Evolutionary conservation across 129 eudicot genomes (phyloP).

Genomic region (Flaveria ramosissima): DNA sequence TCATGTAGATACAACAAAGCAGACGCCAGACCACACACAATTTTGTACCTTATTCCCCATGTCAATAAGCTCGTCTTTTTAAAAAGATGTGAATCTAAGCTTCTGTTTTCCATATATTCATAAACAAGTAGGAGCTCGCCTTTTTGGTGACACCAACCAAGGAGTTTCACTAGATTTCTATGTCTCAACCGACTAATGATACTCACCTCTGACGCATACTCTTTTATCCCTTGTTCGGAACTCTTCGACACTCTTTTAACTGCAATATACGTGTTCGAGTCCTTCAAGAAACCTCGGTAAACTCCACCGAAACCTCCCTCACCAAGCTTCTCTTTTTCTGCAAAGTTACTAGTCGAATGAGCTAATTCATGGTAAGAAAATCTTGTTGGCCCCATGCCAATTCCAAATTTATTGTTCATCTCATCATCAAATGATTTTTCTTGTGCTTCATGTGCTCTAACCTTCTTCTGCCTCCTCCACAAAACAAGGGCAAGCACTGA

Average conservation of each 20-base stretch:
- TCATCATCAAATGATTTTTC: background rate
- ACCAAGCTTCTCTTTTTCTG: constrained; percentile 7
- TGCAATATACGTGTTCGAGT: background rate
- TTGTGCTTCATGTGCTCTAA: background rate
- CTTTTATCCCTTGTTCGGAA: background rate
- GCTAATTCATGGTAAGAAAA: constrained; percentile 43
- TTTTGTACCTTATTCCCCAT: background rate
- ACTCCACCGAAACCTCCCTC: background rate
- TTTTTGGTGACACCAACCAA: background rate
- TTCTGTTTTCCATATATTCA: background rate
- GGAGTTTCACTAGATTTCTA: background rate
- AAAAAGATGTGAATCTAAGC: background rate
- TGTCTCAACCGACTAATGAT: background rate
- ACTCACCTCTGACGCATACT: background rate
- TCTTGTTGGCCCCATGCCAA: constrained; percentile 40
- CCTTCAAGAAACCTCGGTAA: background rate
- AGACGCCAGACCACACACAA: background rate
- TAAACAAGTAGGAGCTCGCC: background rate
- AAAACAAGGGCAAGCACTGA: background rate
- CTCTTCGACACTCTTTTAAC: background rate
- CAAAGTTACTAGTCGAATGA: constrained; percentile 36
- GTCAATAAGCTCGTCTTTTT: background rate
- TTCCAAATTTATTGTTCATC: constrained; percentile 40
- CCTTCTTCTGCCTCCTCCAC: background rate
- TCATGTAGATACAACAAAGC: too few relatives aligned